Evolutionary conservation across 768 basidiomycete species (phyloP).

Genomic region (Hericium rajendrae): DNA sequence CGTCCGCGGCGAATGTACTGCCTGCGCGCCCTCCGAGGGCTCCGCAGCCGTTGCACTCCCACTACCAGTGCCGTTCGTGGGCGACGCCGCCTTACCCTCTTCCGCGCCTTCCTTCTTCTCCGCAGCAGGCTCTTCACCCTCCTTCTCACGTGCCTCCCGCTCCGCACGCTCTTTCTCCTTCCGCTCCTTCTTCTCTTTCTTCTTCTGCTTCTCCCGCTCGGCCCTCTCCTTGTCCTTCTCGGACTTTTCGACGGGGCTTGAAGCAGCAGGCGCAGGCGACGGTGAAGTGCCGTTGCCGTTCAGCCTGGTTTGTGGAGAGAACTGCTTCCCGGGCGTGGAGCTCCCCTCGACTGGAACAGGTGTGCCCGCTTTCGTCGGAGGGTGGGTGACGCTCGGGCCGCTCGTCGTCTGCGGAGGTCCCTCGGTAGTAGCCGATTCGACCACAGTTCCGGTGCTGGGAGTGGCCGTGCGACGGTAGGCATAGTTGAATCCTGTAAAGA

Average conservation of each 20-base stretch:
- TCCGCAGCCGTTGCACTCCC: not conserved
- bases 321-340: conserved; percentile 1
- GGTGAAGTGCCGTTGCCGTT: conserved; percentile 28
- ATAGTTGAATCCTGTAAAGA: conserved; percentile 78
- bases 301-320: conserved; percentile 11
- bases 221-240: conserved; percentile 34
- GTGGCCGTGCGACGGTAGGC: conserved; percentile 75
- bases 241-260: conserved; percentile 5
- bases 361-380: conserved; percentile 24
- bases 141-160: conserved; percentile 28
- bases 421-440: conserved; percentile 48
- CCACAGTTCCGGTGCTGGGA: conserved; percentile 40
- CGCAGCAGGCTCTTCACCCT: conserved; percentile 4
- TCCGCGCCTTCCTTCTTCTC: not conserved
- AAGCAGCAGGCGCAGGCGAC: conserved; percentile 7
- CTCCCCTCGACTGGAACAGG: conserved; percentile 15
- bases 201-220: conserved; percentile 50
- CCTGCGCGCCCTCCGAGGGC: not conserved
- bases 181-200: conserved; percentile 52
- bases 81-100: conserved; percentile 11
- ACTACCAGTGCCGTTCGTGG: conserved; percentile 9
- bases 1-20: conserved; percentile 18
- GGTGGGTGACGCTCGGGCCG: conserved; percentile 25
- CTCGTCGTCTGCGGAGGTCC: conserved; percentile 33
- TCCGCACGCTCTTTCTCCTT: conserved; percentile 45